Evolutionary conservation across 169 alveolate species (phyloP), one percentile per base, ranked within the genome.

Genomic region (Eimeria falciformis): DNA sequence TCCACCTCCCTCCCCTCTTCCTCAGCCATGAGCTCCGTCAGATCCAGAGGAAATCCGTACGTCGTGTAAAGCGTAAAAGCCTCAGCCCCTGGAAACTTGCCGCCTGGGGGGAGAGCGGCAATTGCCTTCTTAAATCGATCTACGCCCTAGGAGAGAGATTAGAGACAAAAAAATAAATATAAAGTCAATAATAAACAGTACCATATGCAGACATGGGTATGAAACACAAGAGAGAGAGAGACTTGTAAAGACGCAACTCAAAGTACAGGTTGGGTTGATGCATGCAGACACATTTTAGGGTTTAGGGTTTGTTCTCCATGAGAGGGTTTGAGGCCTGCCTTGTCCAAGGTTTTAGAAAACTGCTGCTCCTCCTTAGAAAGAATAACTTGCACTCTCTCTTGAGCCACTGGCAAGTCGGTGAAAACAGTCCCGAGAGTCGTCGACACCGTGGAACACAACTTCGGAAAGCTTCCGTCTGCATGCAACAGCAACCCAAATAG

Each of bases 1-100:
- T 97, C 97, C 33, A 97, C 81, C 40, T 37, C 29, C 23, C 92
- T 58, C 5, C 94, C 93, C 62, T 92, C 94, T 89, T 98, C 99
- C 75, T 95, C 97, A 33, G 98, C 98, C 99, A 98, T 98, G 33
- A 98, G 90, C 94, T 97, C 97, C 29, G 99, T 97, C 29, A 98
- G 96, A 89, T 98, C 99, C 90, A 96, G 95, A 0, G 99, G 99
- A 75, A 98, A 98, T 23, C 99, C 99, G 84, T 95, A 98, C 4
- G 99, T 97, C 12, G 98, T 96, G 89, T 96, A 97, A 62, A 98
- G 96, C 79, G 95, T 94, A 85, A 98, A 98, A 9, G 99, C 98
- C 29, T 91, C 78, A n/a, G 83, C 40, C 9, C 92, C 95, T 23
- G 94, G 90, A 50, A 87, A 87, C 71, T 40, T 66, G 82, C 71